Conservation (phyloP, 2,329 filamentous ascomycete species). For the Xylaria polymorpha region DNA sequence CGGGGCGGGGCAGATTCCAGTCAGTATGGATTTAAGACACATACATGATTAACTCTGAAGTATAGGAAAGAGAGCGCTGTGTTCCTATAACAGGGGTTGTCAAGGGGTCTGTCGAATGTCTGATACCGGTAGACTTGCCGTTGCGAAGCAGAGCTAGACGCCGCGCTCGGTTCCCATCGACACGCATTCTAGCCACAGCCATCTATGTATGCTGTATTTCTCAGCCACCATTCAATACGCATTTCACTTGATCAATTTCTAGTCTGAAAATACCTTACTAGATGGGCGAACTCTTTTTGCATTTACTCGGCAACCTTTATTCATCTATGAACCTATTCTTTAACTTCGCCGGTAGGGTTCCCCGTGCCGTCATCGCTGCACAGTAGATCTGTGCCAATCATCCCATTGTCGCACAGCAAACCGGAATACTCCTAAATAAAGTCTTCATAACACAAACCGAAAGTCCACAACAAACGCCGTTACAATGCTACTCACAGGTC, state of each 20-base stretch:
- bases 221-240: background rate
- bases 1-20: conserved; percentile 27
- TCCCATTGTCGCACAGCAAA: background rate
- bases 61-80: background rate
- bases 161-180: background rate
- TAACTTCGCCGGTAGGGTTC: background rate
- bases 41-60: background rate
- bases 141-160: background rate
- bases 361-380: background rate
- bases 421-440: background rate
- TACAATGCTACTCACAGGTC: background rate
- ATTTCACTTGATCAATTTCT: background rate
- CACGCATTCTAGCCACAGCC: background rate
- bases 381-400: background rate
- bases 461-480: background rate
- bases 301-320: background rate
- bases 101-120: no score
- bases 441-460: background rate
- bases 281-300: background rate
- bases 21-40: conserved; percentile 7
- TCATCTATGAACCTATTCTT: background rate
- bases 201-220: background rate
- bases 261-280: background rate
- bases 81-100: no score
- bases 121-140: no score